Percentiles rank a stretch among this genome's conserved stretches.
phyloP scores from a whole-genome alignment of 176 grass and related monocot genomes.

The Oryza nivara region DNA sequence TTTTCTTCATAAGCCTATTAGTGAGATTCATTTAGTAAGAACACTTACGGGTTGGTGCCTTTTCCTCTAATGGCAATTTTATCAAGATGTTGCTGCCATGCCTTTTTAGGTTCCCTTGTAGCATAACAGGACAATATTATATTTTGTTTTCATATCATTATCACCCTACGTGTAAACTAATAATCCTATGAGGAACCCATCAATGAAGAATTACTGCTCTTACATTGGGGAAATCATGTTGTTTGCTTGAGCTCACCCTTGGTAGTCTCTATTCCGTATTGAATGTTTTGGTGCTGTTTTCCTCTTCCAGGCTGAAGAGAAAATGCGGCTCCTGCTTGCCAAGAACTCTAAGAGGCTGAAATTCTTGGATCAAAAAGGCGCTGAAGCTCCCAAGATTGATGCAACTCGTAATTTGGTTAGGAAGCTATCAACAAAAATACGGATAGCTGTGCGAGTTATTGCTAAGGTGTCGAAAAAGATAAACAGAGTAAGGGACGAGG shows the following conservation, averaged over 20 bases:
- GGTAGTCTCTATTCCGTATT: neutral
- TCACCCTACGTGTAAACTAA: neutral
- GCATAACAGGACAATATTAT: slow-evolving; percentile 3
- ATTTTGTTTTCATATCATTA: neutral
- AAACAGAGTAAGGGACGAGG: slow-evolving; percentile 81
- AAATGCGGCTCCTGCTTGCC: slow-evolving; percentile 73
- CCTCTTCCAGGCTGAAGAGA: slow-evolving; percentile 74
- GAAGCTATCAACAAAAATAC: slow-evolving; percentile 70
- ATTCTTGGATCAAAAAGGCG: slow-evolving; percentile 69
- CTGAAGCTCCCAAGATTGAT: slow-evolving; percentile 76
- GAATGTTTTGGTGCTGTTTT: slow-evolving; percentile 25
- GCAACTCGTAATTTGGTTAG: slow-evolving; percentile 55
- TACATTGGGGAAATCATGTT: neutral
- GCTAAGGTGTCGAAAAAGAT: slow-evolving; percentile 78
- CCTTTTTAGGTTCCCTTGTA: neutral
- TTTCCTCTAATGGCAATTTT: slow-evolving; percentile 21
- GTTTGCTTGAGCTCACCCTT: neutral
- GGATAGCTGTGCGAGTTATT: slow-evolving; percentile 70
- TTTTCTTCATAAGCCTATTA: neutral
- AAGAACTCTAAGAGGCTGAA: slow-evolving; percentile 75
- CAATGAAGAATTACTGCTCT: neutral
- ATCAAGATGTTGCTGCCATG: neutral
- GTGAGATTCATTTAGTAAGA: neutral
- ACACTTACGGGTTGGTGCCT: neutral
- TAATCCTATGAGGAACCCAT: neutral